Conservation (phyloP, 208 protist genomes). For the Wallacemonas sp. region DNA sequence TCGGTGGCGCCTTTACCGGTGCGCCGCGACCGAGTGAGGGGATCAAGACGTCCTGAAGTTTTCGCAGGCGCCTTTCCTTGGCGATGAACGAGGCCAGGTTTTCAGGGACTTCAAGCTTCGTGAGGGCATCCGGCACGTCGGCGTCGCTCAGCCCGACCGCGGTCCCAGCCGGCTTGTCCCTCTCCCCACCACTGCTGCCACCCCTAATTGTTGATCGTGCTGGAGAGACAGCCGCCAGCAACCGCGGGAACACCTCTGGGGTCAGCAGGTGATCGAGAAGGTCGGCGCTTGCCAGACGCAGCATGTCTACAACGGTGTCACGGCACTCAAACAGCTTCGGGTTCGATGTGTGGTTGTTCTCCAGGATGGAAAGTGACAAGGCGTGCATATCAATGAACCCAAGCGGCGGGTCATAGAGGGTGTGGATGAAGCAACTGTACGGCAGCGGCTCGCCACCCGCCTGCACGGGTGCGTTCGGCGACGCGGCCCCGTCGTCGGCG, state of each 20-base stretch:
- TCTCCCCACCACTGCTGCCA: too few species aligned
- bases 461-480: background rate
- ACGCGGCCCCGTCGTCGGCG: background rate
- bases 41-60: constrained; percentile 38
- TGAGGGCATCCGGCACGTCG: constrained; percentile 34
- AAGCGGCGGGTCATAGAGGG: constrained; percentile 61
- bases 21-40: background rate
- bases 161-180: background rate
- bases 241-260: constrained; percentile 39
- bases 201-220: too few species aligned
- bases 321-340: constrained; percentile 50
- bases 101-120: constrained; percentile 42
- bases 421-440: constrained; percentile 73
- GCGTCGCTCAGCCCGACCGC: background rate
- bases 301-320: constrained; percentile 41
- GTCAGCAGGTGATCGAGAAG: constrained; percentile 58
- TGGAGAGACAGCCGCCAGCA: constrained; percentile 29
- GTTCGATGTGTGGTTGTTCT: constrained; percentile 45
- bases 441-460: constrained; percentile 32
- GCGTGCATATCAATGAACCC: constrained; percentile 80
- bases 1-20: background rate
- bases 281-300: constrained; percentile 54
- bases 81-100: constrained; percentile 42
- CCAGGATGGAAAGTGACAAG: constrained; percentile 67
- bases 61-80: constrained; percentile 48